A percentile compares a stretch with the other conserved stretches of the same genome.
phyloP scores from a whole-genome alignment of 1,139 yeast species.

The Candida tunisiensis region DNA sequence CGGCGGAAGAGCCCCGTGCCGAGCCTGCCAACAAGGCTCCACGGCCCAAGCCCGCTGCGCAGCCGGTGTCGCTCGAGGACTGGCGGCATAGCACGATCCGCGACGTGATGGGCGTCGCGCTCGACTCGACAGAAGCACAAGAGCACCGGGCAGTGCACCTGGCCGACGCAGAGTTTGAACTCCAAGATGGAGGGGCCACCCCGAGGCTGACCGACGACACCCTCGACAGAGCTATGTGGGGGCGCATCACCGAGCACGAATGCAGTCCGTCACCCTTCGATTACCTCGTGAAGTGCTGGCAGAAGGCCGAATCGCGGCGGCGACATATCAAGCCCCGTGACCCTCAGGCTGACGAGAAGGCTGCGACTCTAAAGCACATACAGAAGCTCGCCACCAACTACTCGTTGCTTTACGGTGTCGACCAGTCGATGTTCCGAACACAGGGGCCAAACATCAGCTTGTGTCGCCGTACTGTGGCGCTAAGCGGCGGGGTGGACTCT shows the following conservation, averaged over 20 bases:
- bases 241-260: constrained; percentile 11
- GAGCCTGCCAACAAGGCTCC: neutral
- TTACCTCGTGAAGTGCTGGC: constrained; percentile 10
- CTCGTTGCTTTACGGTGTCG: constrained; percentile 4
- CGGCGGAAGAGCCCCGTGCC: constrained; percentile 1
- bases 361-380: constrained; percentile 5
- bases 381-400: constrained; percentile 5
- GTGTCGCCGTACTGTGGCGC: neutral
- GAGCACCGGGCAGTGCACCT: constrained; percentile 2
- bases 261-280: constrained; percentile 6
- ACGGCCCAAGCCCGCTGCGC: constrained; percentile 1
- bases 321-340: constrained; percentile 5
- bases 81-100: constrained; percentile 9
- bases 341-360: constrained; percentile 5
- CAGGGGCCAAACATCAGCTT: neutral
- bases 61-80: constrained; percentile 5
- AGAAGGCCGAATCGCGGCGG: constrained; percentile 5
- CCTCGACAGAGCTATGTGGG: constrained; percentile 15
- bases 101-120: constrained; percentile 8
- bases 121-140: constrained; percentile 6
- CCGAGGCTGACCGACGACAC: constrained; percentile 6
- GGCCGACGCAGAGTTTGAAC: constrained; percentile 1
- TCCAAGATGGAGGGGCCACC: constrained; percentile 1
- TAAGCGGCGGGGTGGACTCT: too few species aligned
- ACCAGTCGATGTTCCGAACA: too few species aligned